Evolutionary conservation across 192 early-diverging fungal genomes (phyloP).

Genomic region (Kappamyces sp.): DNA sequence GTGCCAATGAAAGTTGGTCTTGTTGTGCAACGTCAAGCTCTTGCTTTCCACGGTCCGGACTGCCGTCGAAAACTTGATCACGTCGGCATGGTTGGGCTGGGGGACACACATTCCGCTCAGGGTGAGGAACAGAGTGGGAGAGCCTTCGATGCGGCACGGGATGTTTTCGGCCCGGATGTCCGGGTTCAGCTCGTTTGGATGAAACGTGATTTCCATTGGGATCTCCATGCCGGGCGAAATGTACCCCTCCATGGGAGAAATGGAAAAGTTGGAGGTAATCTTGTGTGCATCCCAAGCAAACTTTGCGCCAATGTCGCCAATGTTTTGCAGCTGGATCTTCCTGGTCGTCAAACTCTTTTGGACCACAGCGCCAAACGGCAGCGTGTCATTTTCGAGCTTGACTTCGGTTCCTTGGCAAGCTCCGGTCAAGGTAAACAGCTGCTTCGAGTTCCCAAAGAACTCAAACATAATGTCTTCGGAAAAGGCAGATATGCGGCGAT

Average conservation of each 20-base stretch:
- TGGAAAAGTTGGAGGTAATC: conserved; percentile 48
- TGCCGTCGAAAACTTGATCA: conserved; percentile 48
- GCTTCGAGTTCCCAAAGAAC: conserved; percentile 30
- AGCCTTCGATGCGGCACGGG: conserved; percentile 41
- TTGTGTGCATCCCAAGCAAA: conserved; percentile 47
- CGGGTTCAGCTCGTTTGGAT: conserved; percentile 46
- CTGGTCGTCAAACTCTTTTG: conserved; percentile 47
- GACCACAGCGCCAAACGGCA: conserved; percentile 60
- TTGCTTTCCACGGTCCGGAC: conserved; percentile 50
- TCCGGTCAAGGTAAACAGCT: conserved; percentile 38
- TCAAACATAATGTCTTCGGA: conserved; percentile 47
- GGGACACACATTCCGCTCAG: conserved; percentile 53
- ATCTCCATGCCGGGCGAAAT: conserved; percentile 61
- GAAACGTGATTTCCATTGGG: conserved; percentile 53
- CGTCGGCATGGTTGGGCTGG: conserved; percentile 47
- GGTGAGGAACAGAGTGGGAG: conserved; percentile 38
- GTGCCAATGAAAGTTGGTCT: conserved; percentile 40
- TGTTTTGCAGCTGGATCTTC: conserved; percentile 48
- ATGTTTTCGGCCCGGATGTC: conserved; percentile 53
- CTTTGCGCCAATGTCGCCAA: conserved; percentile 51
- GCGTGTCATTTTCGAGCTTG: conserved; percentile 45
- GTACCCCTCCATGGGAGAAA: conserved; percentile 55
- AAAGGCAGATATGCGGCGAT: conserved; percentile 42
- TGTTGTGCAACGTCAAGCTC: conserved; percentile 43
- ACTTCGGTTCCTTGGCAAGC: conserved; percentile 58